A percentile compares a stretch with the other conserved stretches of the same genome.
phyloP scores from a whole-genome alignment of 2,329 filamentous ascomycete species.

The Fusarium sp. region DNA sequence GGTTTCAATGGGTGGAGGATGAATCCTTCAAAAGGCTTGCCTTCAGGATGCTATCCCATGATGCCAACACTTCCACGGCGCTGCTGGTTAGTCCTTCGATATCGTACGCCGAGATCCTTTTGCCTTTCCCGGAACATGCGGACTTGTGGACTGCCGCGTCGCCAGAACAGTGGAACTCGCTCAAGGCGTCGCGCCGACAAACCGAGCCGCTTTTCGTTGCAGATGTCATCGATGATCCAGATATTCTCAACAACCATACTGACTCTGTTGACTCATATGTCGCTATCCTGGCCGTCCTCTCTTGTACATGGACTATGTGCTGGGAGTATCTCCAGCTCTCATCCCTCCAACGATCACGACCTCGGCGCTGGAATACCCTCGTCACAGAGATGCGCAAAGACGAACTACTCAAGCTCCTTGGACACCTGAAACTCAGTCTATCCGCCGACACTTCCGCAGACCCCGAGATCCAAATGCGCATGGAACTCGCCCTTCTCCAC shows the following conservation, averaged over 20 bases:
- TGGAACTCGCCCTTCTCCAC: constrained; percentile 48
- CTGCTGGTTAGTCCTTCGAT: constrained; percentile 43
- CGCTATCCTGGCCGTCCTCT: constrained; percentile 27
- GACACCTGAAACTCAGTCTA: constrained; percentile 24
- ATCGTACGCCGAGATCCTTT: constrained; percentile 45
- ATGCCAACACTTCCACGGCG: constrained; percentile 43
- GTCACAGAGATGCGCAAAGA: constrained; percentile 42
- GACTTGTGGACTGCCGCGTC: constrained; percentile 41
- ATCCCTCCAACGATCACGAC: constrained; percentile 33
- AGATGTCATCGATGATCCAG: constrained; percentile 26
- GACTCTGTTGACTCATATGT: constrained; percentile 6
- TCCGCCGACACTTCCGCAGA: background rate
- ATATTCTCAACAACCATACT: constrained; percentile 31
- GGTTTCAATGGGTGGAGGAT: constrained; percentile 42
- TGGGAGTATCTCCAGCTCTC: constrained; percentile 46
- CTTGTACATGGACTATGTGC: constrained; percentile 40
- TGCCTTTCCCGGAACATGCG: constrained; percentile 35
- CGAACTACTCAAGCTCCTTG: constrained; percentile 41
- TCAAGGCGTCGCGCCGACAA: background rate
- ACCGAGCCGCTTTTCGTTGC: background rate
- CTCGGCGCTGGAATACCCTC: constrained; percentile 41
- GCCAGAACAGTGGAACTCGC: constrained; percentile 40
- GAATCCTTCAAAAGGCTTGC: constrained; percentile 47
- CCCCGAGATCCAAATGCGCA: constrained; percentile 43
- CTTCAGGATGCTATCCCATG: constrained; percentile 43